These are phyloP conservation scores for Lepiota subincarnata DNA, from an alignment of 768 basidiomycete genomes.

Conservation along the genomic window DNA sequence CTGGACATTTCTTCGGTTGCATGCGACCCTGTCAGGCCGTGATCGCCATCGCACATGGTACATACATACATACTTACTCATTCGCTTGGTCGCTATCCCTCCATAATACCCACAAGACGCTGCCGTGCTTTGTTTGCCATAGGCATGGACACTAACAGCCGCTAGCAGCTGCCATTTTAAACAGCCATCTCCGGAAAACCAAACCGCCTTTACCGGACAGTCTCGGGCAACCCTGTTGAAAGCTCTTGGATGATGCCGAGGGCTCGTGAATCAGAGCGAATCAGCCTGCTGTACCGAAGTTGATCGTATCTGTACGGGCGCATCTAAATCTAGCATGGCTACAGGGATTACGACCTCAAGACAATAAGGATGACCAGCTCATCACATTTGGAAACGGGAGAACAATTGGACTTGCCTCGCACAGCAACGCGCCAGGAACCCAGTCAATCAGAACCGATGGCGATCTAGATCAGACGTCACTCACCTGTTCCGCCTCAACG, in stretches of 20 bases:
- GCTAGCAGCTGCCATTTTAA: background rate
- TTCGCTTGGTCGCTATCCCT: no score
- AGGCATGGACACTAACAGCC: background rate
- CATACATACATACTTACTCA: no score
- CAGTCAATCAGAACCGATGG: background rate
- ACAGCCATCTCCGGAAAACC: background rate
- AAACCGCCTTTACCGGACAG: background rate
- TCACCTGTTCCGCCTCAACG: background rate
- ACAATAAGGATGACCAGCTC: constrained; percentile 15
- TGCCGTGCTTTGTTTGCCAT: background rate
- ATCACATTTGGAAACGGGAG: constrained; percentile 12
- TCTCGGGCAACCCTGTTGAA: background rate
- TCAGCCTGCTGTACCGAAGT: background rate
- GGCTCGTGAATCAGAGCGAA: background rate
- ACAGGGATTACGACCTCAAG: constrained; percentile 10
- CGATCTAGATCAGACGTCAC: constrained; percentile 11
- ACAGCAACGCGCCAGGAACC: constrained; percentile 11
- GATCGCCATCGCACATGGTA: no score
- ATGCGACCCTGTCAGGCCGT: no score
- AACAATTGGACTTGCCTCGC: constrained; percentile 14
- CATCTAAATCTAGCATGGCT: constrained; percentile 9
- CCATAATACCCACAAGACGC: background rate
- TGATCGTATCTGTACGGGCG: constrained; percentile 8
- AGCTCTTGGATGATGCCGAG: background rate
- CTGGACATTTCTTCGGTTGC: no score